phyloP scores from a whole-genome alignment of 2,329 filamentous ascomycete species.

The Aspergillus cejpii region DNA sequence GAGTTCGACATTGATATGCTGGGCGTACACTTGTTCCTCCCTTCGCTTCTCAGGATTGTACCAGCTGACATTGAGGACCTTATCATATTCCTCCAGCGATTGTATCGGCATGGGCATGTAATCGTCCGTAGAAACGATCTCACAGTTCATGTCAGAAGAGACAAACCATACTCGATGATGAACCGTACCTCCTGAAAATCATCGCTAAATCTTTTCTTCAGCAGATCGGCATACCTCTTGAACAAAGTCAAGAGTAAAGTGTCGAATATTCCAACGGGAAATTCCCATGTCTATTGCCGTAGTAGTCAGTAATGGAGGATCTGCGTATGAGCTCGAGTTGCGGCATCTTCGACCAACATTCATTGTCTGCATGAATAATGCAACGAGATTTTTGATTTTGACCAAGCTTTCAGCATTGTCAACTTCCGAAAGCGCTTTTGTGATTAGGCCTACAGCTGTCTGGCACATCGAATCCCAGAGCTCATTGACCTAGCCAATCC shows the following conservation, averaged over 20 bases:
- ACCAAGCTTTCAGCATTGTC: constrained; percentile 80
- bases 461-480: constrained; percentile 98
- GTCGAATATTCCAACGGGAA: constrained; percentile 74
- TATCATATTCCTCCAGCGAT: constrained; percentile 83
- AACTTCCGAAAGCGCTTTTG: constrained; percentile 69
- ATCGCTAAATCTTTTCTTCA: constrained; percentile 86
- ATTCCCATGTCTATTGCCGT: constrained; percentile 67
- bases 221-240: constrained; percentile 83
- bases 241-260: constrained; percentile 82
- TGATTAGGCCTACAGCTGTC: constrained; percentile 72
- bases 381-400: constrained; percentile 90
- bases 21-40: constrained; percentile 66
- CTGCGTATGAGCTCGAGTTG: constrained; percentile 7
- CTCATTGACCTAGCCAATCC: constrained; percentile 67
- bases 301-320: constrained; percentile 1
- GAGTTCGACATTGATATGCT: neutral
- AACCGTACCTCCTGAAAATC: constrained; percentile 77
- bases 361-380: constrained; percentile 97
- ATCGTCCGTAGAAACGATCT: constrained; percentile 80
- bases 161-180: neutral
- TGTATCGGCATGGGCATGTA: constrained; percentile 99
- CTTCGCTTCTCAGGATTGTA: constrained; percentile 75
- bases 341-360: constrained; percentile 53
- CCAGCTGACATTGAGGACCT: constrained; percentile 94
- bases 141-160: constrained; percentile 9